Conservation (phyloP, 208 protist species). For the Herpetomonas samuelpessoai region DNA sequence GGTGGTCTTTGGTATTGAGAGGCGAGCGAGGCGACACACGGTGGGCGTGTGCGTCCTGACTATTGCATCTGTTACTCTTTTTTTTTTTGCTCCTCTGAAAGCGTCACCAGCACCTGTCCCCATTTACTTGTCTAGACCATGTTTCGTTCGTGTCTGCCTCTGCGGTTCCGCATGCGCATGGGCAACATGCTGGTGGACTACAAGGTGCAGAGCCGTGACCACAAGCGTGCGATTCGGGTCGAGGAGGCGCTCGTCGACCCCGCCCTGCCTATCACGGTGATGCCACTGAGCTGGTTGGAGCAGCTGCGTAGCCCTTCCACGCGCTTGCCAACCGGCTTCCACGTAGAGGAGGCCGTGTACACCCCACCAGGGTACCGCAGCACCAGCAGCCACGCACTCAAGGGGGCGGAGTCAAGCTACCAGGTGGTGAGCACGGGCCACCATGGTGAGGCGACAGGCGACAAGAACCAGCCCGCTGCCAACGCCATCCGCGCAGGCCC, state of each 20-base stretch:
- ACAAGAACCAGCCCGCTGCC: neutral
- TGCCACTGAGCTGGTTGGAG: conserved; percentile 79
- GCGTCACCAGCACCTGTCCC: no score
- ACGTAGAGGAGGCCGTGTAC: conserved; percentile 59
- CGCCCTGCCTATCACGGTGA: conserved; percentile 42
- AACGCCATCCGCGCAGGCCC: conserved; percentile 78
- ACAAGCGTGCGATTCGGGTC: conserved; percentile 65
- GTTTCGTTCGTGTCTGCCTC: conserved; percentile 32
- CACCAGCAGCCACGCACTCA: neutral
- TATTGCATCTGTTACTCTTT: neutral
- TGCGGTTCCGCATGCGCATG: conserved; percentile 49
- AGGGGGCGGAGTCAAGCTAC: neutral
- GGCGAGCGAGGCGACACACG: no score
- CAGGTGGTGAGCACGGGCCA: no score
- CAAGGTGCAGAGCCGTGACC: conserved; percentile 79
- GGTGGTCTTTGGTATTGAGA: no score
- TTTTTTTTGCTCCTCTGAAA: conserved; percentile 1
- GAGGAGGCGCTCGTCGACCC: conserved; percentile 83
- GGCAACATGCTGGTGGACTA: conserved; percentile 85
- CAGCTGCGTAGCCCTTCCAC: conserved; percentile 67
- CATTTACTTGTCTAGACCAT: conserved; percentile 19
- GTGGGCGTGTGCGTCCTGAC: no score
- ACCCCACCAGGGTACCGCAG: conserved; percentile 29
- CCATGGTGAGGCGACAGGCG: no score
- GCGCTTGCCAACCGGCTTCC: conserved; percentile 70